Conservation (phyloP, 306 rosid species). For the Inga leiocalycina region DNA sequence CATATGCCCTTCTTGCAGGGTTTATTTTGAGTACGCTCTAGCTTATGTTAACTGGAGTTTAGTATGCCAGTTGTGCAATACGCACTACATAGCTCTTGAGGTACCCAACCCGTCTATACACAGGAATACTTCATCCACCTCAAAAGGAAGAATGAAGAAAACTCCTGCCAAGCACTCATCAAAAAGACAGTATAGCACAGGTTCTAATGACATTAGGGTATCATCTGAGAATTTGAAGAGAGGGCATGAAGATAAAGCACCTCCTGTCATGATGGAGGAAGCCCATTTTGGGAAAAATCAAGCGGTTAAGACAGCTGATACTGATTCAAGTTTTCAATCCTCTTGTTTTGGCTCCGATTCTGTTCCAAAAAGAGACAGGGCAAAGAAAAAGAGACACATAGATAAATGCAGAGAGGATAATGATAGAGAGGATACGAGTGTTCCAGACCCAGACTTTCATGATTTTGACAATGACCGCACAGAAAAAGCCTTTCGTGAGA, state of each 20-base stretch:
- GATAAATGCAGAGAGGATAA: slow-evolving; percentile 33
- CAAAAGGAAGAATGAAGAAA: slow-evolving; percentile 46
- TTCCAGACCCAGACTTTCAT: slow-evolving; percentile 87
- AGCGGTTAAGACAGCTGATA: slow-evolving; percentile 36
- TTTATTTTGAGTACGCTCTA: slow-evolving; percentile 57
- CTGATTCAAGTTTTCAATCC: slow-evolving; percentile 40
- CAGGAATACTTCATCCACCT: slow-evolving; percentile 38
- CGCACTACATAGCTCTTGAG: slow-evolving; percentile 57
- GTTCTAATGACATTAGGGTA: slow-evolving; percentile 34
- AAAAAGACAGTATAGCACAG: slow-evolving; percentile 19
- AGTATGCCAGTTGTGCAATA: slow-evolving; percentile 47
- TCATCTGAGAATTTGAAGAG: slow-evolving; percentile 47
- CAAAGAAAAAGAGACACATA: slow-evolving; percentile 43
- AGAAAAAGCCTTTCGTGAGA: slow-evolving; percentile 61
- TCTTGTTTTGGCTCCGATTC: slow-evolving; percentile 37
- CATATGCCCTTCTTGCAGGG: slow-evolving; percentile 51
- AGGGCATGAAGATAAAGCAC: slow-evolving; percentile 37
- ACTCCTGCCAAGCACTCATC: slow-evolving; percentile 38
- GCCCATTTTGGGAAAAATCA: slow-evolving; percentile 31
- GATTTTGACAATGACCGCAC: slow-evolving; percentile 79
- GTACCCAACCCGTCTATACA: slow-evolving; percentile 42
- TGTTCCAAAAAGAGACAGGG: slow-evolving; percentile 40
- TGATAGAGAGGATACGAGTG: slow-evolving; percentile 36
- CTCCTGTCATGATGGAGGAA: slow-evolving; percentile 38
- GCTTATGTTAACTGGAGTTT: slow-evolving; percentile 42